Base-by-base conservation (phyloP, 1,284 basidiomycete species). In the Tilletia walkeri region DNA sequence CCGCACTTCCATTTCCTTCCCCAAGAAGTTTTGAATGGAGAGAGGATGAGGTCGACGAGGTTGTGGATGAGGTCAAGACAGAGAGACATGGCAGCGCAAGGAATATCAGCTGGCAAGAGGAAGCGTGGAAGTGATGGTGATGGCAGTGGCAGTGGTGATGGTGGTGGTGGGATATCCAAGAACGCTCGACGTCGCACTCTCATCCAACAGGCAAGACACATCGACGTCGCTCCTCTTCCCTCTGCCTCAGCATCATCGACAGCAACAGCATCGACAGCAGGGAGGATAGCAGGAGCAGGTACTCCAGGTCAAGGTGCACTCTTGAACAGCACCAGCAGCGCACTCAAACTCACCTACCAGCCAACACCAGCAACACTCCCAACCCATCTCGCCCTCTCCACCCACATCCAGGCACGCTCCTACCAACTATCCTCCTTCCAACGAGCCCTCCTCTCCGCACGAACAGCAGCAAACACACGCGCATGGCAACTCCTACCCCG, bases 401-500 rank as follows among this genome's bases (percentile, higher is more conserved):
- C 67, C n/a, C 67, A 72, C 18, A 67, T 76, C 4, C 72, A 73
- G 1, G 72, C 77, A 4, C 71, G 77, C 18, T 73, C 75, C 6
- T 75, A 75, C 45, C 74, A 78, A 69, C 73, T 78, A 36, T 72
- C 72, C 38, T 74, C 76, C 69, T 75, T 79, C 47, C 63, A 75
- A 3, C 67, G 69, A 6, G 71, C 76, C 38, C 73, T 79, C 61
- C 72, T 72, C 16, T 72, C 71, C 0, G 76, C 77, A 18, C 73
- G 72, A 48, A 70, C 73, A 14, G 70, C 77, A 10, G 74, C 75
- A 34, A 77, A 78, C 16, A 78, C 78, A 3, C 70, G 82, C 45
- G 81, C 82, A 67, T 83, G 82, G 82, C 82, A 83, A 67, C 79
- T 81, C 20, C 76, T 83, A 9, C 82, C 82, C 16, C 72, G 82